These are phyloP conservation scores for Lentinus brumalis DNA, from an alignment of 768 basidiomycete genomes.

Conservation along the genomic window DNA sequence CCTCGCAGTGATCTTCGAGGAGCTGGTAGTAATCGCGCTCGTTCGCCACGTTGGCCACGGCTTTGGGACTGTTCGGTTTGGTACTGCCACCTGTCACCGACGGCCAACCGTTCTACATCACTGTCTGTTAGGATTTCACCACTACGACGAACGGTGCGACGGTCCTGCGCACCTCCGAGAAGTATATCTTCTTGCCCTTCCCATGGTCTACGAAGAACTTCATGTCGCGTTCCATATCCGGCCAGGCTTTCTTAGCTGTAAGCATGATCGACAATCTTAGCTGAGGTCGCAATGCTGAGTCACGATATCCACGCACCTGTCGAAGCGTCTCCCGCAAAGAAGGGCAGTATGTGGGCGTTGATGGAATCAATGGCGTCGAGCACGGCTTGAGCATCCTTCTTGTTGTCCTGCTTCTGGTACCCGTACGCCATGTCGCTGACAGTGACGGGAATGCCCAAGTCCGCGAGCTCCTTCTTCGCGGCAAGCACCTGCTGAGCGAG, in stretches of 20 bases:
- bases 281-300: neutral
- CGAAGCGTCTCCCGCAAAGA: conserved; percentile 44
- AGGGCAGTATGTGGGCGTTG: conserved; percentile 30
- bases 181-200: conserved; percentile 72
- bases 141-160: neutral
- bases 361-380: conserved; percentile 28
- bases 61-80: conserved; percentile 61
- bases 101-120: conserved; percentile 75
- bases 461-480: conserved; percentile 25
- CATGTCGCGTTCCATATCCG: conserved; percentile 56
- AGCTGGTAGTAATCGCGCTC: conserved; percentile 67
- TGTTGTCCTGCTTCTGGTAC: conserved; percentile 24
- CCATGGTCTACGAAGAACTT: conserved; percentile 69
- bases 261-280: neutral
- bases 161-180: conserved; percentile 54
- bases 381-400: conserved; percentile 26
- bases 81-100: conserved; percentile 61
- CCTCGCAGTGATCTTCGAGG: conserved; percentile 62
- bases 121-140: neutral
- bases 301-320: conserved; percentile 41
- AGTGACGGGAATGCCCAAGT: conserved; percentile 26
- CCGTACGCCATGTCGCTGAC: conserved; percentile 31
- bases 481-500: conserved; percentile 23
- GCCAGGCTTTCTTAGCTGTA: conserved; percentile 61
- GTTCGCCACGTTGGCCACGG: conserved; percentile 61